These are phyloP conservation scores for Galium porrigens DNA, from an alignment of 305 asterid genomes.

Conservation along the genomic window DNA sequence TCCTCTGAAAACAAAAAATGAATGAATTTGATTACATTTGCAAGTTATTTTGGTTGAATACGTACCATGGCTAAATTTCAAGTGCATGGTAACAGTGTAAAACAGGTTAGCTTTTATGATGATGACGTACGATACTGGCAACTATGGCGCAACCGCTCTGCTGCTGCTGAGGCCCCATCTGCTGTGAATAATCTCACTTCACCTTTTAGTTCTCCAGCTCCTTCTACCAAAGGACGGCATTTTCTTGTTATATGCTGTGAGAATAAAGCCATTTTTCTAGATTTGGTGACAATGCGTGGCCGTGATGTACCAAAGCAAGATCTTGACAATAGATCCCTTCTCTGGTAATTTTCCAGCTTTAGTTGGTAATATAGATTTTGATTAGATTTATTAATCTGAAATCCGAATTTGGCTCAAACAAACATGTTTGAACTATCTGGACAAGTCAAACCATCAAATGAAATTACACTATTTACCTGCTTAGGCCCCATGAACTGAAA, in stretches of 20 bases:
- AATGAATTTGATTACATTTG: neutral
- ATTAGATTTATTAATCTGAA: neutral
- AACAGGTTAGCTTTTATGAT: conserved; percentile 94
- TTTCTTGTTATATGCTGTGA: conserved; percentile 95
- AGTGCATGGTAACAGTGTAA: conserved; percentile 61
- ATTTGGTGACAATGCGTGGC: conserved; percentile 97
- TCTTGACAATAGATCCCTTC: conserved; percentile 83
- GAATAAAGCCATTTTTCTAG: conserved; percentile 91
- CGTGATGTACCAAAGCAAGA: conserved; percentile 99
- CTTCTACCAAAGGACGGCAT: conserved; percentile 93
- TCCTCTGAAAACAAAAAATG: neutral
- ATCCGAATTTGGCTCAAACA: neutral
- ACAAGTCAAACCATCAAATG: neutral
- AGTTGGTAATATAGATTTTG: conserved; percentile 4
- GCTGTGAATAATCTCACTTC: conserved; percentile 74
- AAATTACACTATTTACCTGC: no score
- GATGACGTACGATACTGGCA: conserved; percentile 96
- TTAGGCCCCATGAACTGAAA: neutral
- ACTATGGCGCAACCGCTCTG: conserved; percentile 72
- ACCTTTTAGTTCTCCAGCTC: conserved; percentile 73
- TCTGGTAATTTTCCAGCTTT: conserved; percentile 49
- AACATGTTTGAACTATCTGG: neutral
- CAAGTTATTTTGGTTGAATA: neutral
- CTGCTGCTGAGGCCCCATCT: conserved; percentile 89
- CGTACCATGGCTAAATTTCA: conserved; percentile 21